Conservation (phyloP, 2,329 filamentous ascomycete genomes). For the Colletotrichum phormii region DNA sequence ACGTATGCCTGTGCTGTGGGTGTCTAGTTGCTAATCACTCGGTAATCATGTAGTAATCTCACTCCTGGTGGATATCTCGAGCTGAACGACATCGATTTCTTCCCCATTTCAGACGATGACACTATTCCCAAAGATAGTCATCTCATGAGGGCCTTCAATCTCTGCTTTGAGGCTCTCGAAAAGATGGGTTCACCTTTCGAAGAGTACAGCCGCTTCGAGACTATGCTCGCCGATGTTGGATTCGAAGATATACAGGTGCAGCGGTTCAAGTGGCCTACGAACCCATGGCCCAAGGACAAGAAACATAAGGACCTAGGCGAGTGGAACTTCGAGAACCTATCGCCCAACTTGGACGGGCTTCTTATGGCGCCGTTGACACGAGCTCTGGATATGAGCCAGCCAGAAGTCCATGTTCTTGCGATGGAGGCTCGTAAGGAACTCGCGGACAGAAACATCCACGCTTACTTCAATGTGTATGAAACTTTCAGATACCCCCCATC, state of each 20-base stretch:
- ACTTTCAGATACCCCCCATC: not conserved
- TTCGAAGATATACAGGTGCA: slow-evolving; percentile 46
- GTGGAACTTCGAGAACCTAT: not conserved
- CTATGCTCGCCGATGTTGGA: slow-evolving; percentile 38
- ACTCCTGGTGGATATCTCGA: slow-evolving; percentile 34
- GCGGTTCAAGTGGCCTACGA: slow-evolving; percentile 45
- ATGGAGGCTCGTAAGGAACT: slow-evolving; percentile 47
- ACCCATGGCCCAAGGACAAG: slow-evolving; percentile 45
- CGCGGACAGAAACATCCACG: slow-evolving; percentile 47
- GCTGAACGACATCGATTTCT: not conserved
- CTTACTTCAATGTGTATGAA: slow-evolving; percentile 52
- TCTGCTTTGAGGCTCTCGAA: not conserved
- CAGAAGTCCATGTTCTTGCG: slow-evolving; percentile 47
- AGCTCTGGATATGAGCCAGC: slow-evolving; percentile 46
- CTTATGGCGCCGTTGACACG: slow-evolving; percentile 52
- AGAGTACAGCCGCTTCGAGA: not conserved
- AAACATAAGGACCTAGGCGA: slow-evolving; percentile 45
- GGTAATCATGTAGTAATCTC: not conserved
- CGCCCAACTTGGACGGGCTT: slow-evolving; percentile 41
- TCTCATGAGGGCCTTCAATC: not conserved
- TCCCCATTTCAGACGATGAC: not conserved
- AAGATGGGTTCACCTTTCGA: slow-evolving; percentile 2
- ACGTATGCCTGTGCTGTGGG: not conserved
- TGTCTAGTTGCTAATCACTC: not conserved
- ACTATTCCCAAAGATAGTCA: not conserved